Conservation (phyloP, 371 early-diverging fungal genomes). For the Mortierella sp. region DNA sequence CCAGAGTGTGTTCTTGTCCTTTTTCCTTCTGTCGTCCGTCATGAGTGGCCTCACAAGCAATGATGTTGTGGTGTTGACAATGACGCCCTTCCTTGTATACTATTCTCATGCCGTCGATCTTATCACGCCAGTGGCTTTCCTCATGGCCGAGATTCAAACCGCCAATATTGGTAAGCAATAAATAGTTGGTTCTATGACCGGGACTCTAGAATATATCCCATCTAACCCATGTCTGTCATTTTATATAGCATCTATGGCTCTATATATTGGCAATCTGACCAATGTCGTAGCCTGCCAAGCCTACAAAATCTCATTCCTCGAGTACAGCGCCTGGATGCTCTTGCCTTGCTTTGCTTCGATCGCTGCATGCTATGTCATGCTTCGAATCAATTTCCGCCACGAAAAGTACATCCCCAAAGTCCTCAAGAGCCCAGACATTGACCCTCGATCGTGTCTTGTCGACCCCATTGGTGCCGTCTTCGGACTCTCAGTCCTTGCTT, state of each 20-base stretch:
- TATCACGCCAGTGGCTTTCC: conserved; percentile 68
- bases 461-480: conserved; percentile 70
- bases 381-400: conserved; percentile 64
- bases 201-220: background rate
- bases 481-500: conserved; percentile 63
- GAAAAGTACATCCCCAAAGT: conserved; percentile 63
- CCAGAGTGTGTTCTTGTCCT: conserved; percentile 69
- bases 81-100: conserved; percentile 83
- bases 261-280: conserved; percentile 89
- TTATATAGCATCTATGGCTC: conserved; percentile 78
- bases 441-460: conserved; percentile 66
- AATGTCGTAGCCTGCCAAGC: conserved; percentile 89
- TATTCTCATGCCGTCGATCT: conserved; percentile 75
- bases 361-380: conserved; percentile 64
- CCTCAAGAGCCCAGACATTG: conserved; percentile 62
- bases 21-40: conserved; percentile 75
- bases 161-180: conserved; percentile 77
- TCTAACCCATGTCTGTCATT: background rate
- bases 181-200: no score
- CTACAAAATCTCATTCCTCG: conserved; percentile 76
- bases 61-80: conserved; percentile 85
- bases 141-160: conserved; percentile 77
- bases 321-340: conserved; percentile 85
- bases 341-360: conserved; percentile 76
- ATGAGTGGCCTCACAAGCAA: conserved; percentile 85